Evolutionary conservation across 1,284 basidiomycete genomes (phyloP).

Genomic region (Tilletia walkeri): DNA sequence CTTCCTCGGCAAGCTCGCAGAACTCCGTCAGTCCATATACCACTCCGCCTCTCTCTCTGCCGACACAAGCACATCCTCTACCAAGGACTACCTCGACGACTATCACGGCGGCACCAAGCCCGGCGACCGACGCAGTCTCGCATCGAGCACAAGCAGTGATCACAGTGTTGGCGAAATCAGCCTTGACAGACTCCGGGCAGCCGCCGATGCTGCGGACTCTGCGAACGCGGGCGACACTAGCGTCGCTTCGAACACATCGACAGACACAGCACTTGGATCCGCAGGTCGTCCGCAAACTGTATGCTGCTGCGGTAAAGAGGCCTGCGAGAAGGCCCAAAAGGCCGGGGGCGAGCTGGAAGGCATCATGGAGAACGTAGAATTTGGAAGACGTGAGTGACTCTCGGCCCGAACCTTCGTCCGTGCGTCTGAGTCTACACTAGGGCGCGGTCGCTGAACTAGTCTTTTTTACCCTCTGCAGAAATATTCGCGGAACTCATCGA

Average conservation of each 20-base stretch:
- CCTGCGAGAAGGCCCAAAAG: not conserved
- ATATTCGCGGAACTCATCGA: slow-evolving; percentile 9
- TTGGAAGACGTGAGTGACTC: slow-evolving; percentile 3
- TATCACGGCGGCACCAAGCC: slow-evolving; percentile 9
- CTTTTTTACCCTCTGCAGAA: not conserved
- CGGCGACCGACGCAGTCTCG: slow-evolving; percentile 7
- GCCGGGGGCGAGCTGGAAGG: not conserved
- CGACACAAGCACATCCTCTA: slow-evolving; percentile 10
- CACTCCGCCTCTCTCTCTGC: not conserved
- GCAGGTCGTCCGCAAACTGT: not conserved
- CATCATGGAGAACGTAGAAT: slow-evolving; percentile 10
- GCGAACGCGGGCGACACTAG: not conserved
- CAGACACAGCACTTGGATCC: not conserved
- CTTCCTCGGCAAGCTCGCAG: slow-evolving; percentile 13
- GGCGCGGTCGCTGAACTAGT: not conserved
- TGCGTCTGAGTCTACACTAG: not conserved
- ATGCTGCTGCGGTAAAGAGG: slow-evolving; percentile 12
- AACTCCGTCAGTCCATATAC: slow-evolving; percentile 10
- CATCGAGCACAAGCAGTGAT: slow-evolving; percentile 15
- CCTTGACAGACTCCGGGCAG: not conserved
- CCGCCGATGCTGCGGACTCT: slow-evolving; percentile 3
- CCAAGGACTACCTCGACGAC: slow-evolving; percentile 13
- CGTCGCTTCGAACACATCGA: not conserved
- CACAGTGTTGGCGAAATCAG: slow-evolving; percentile 11
- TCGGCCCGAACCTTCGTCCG: no score